Base-by-base conservation (phyloP, 495 filamentous ascomycete species). In the Apodospora peruviana region DNA sequence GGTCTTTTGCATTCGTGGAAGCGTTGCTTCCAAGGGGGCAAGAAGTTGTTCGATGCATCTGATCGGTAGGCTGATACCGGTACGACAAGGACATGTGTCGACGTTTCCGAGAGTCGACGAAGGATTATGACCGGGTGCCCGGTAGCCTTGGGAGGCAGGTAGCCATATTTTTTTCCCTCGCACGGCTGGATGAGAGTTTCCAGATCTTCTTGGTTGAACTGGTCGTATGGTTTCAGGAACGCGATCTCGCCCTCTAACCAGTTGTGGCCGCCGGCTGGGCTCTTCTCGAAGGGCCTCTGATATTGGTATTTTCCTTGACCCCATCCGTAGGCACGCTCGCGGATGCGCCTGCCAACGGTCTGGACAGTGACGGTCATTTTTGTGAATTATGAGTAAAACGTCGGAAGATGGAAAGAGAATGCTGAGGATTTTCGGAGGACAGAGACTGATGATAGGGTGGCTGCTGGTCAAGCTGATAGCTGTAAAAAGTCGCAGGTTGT, bases 71-170 rank as follows among this genome's bases (percentile, higher is more conserved):
- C 66, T 10, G 64, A 67, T 2, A 69, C 61, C 0, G 66, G 60
- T 2, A 59, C 57, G 24, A 69, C 37, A 1, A 63, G 27, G 25
- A 52, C 52, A 27, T 60, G 23, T 2, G 22, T 50, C 16, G 37
- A 53, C 8, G 51, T 39, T 0, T 12, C 25, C 0, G 59, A 58
- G 14, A 44, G 2, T 3, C 52, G 40, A 12, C 51, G 47, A 7
- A 69, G 49, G 20, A 69, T 49, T 18, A 69, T 65, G 29, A 67
- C 64, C 0, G 66, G 66, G 40, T 69, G 66, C 8, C 45, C 41
- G 3, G 60, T 66, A 0, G 66, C 64, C 5, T 4, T 17, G 12
- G 0, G 10, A 4, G 22, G 46, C 9, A 67, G 4, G 34, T 65
- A 61, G 8, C 51, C 29, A 14, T 38, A 25, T 2, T 46, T 21